A percentile compares a stretch with the other conserved stretches of the same genome.
phyloP scores from a whole-genome alignment of 129 eudicot genomes.

The Smallanthus sonchifolius region DNA sequence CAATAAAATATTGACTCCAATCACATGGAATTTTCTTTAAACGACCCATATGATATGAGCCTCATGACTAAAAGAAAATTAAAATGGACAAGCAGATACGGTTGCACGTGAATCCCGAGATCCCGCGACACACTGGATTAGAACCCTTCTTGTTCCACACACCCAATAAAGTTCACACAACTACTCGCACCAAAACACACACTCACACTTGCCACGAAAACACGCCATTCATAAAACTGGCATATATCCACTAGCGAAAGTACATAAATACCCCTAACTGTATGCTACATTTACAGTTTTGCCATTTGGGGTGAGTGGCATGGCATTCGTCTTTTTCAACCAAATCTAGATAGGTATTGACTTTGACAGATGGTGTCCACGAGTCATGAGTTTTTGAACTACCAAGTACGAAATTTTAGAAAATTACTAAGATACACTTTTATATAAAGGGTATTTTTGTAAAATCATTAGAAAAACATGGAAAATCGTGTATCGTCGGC shows the following conservation, averaged over 20 bases:
- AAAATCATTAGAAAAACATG: slow-evolving; percentile 32
- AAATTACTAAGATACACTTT: slow-evolving; percentile 33
- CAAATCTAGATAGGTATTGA: slow-evolving; percentile 29
- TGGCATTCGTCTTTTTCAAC: slow-evolving; percentile 11
- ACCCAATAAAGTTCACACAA: slow-evolving; percentile 43
- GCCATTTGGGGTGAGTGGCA: not conserved
- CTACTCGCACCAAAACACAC: slow-evolving; percentile 46
- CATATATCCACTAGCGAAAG: not conserved
- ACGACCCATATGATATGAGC: not conserved
- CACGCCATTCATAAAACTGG: slow-evolving; percentile 49
- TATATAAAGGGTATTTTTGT: slow-evolving; percentile 17
- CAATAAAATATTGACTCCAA: slow-evolving; percentile 15
- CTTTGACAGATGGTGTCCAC: slow-evolving; percentile 34
- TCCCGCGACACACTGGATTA: slow-evolving; percentile 34
- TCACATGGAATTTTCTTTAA: slow-evolving; percentile 19
- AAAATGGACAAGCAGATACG: slow-evolving; percentile 20
- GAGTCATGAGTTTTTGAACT: slow-evolving; percentile 32
- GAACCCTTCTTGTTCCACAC: slow-evolving; percentile 7
- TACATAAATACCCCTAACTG: slow-evolving; percentile 25
- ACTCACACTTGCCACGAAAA: slow-evolving; percentile 54
- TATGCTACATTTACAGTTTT: not conserved
- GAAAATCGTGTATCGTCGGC: slow-evolving; percentile 33
- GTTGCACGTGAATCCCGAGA: slow-evolving; percentile 20
- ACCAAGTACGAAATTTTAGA: not conserved
- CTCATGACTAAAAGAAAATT: slow-evolving; percentile 7